Percentiles rank a stretch among this genome's conserved stretches.
Conservation (phyloP, 2,329 filamentous ascomycete genomes). For the Botrytis paeoniae region DNA sequence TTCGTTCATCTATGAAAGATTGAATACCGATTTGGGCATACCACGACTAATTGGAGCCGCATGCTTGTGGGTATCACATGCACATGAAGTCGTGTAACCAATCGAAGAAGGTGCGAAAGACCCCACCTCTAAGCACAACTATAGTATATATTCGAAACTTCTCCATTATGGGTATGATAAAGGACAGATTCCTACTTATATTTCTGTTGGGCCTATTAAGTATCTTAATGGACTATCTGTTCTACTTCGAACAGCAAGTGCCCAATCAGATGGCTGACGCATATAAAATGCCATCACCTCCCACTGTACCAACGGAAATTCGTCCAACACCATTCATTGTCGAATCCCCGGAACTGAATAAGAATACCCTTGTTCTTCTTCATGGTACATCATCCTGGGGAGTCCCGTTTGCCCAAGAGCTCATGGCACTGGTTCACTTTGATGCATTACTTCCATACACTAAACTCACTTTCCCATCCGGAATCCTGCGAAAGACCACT, state of each 20-base stretch:
- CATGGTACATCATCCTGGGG: conserved; percentile 42
- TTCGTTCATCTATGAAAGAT: background rate
- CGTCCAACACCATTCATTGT: conserved; percentile 26
- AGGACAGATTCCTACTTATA: background rate
- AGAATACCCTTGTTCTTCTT: conserved; percentile 41
- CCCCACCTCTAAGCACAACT: background rate
- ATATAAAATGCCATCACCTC: background rate
- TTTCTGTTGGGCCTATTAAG: background rate
- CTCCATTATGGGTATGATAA: background rate
- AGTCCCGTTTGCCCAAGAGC: conserved; percentile 38
- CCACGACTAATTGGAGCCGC: background rate
- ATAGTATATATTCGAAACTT: background rate
- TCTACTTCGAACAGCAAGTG: background rate
- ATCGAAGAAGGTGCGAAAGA: background rate
- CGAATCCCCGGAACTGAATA: conserved; percentile 35
- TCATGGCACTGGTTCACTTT: conserved; percentile 39
- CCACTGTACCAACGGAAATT: background rate
- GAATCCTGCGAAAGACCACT: conserved; percentile 21
- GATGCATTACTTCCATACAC: conserved; percentile 28
- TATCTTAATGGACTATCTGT: background rate
- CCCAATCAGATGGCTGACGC: background rate
- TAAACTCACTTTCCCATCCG: conserved; percentile 31
- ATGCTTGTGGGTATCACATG: background rate
- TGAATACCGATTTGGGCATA: background rate
- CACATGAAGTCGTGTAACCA: background rate